Percentiles rank a stretch among this genome's conserved stretches.
phyloP scores from a whole-genome alignment of 768 basidiomycete species.

The Leccinum olivaceopallidum region DNA sequence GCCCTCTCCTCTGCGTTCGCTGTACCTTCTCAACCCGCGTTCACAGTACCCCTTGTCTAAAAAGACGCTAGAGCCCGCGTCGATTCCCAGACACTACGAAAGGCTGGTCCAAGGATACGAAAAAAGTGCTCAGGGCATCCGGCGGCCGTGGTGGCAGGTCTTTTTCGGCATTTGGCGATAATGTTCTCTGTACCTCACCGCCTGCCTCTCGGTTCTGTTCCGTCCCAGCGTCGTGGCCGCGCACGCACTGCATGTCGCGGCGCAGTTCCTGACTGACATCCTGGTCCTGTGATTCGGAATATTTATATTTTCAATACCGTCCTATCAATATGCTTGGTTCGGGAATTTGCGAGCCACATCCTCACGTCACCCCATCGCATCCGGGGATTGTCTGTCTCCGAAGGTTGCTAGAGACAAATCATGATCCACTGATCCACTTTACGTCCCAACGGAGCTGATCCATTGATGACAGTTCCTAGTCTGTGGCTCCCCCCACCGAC shows the following conservation, averaged over 20 bases:
- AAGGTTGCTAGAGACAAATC: not conserved
- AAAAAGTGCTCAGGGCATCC: constrained; percentile 74
- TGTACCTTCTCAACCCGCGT: constrained; percentile 12
- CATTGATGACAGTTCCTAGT: not conserved
- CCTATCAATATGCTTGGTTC: not conserved
- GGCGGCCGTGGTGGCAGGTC: constrained; percentile 81
- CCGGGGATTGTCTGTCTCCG: not conserved
- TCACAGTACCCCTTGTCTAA: constrained; percentile 65
- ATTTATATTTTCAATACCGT: not conserved
- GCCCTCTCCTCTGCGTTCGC: not conserved
- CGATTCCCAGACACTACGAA: constrained; percentile 71
- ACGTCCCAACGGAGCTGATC: not conserved
- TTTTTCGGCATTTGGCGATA: constrained; percentile 71
- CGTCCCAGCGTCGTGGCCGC: not conserved
- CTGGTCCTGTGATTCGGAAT: not conserved
- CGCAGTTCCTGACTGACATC: not conserved
- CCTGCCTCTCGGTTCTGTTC: not conserved
- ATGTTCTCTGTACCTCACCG: not conserved
- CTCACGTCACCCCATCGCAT: not conserved
- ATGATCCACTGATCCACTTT: not conserved
- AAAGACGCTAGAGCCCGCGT: constrained; percentile 65
- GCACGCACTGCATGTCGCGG: not conserved
- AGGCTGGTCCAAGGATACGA: constrained; percentile 73
- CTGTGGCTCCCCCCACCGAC: not conserved
- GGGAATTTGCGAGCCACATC: not conserved